phyloP scores from a whole-genome alignment of 1,139 yeast genomes.

The Barnettozyma hawaiiensis region DNA sequence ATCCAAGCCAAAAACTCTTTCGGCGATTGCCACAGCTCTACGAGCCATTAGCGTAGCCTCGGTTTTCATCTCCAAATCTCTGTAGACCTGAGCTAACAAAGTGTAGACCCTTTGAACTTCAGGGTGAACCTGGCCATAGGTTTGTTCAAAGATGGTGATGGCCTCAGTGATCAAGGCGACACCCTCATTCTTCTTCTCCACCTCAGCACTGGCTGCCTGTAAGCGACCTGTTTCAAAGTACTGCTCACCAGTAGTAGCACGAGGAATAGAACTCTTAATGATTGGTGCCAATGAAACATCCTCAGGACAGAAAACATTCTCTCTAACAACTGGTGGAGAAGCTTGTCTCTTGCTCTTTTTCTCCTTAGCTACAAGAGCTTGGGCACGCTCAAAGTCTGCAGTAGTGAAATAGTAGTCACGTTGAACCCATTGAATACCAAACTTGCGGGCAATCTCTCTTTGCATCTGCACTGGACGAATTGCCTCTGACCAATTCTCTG shows the following conservation, averaged over 20 bases:
- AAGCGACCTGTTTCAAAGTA: slow-evolving; percentile 66
- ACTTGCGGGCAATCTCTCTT: slow-evolving; percentile 68
- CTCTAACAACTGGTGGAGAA: slow-evolving; percentile 23
- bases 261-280: slow-evolving; percentile 63
- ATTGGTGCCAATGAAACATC: slow-evolving; percentile 75
- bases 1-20: slow-evolving; percentile 78
- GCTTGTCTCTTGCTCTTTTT: slow-evolving; percentile 37
- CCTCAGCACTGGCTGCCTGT: slow-evolving; percentile 34
- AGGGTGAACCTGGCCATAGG: slow-evolving; percentile 75
- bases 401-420: slow-evolving; percentile 36
- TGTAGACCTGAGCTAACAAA: slow-evolving; percentile 59
- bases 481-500: slow-evolving; percentile 40
- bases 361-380: slow-evolving; percentile 21
- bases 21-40: slow-evolving; percentile 66
- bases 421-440: slow-evolving; percentile 80
- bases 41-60: slow-evolving; percentile 69
- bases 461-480: slow-evolving; percentile 43
- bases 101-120: slow-evolving; percentile 72
- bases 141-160: slow-evolving; percentile 70
- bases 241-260: slow-evolving; percentile 68
- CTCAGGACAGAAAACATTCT: slow-evolving; percentile 42
- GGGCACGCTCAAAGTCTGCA: slow-evolving; percentile 38
- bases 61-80: slow-evolving; percentile 49
- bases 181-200: slow-evolving; percentile 44
- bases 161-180: slow-evolving; percentile 62